phyloP scores from a whole-genome alignment of 805 yeast species.

The Candida broadrunensis region DNA sequence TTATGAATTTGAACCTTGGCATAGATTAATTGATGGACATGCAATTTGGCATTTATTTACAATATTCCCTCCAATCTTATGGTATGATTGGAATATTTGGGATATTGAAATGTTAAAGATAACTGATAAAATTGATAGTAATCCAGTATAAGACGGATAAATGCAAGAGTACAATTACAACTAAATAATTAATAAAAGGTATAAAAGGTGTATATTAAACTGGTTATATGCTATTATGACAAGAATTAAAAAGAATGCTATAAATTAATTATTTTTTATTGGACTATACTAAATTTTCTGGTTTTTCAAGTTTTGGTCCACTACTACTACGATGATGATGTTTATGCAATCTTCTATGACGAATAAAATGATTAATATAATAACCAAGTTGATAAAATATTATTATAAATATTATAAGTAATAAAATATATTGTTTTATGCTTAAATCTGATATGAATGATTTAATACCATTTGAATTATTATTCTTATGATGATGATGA shows the following conservation, averaged over 20 bases:
- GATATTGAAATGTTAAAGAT: constrained; percentile 33
- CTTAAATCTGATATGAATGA: background rate
- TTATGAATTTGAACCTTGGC: constrained; percentile 32
- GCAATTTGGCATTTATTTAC: constrained; percentile 92
- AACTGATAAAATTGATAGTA: constrained; percentile 1
- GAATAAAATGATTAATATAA: background rate
- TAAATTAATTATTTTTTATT: too few relatives aligned
- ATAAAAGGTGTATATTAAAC: too few relatives aligned
- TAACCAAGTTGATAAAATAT: background rate
- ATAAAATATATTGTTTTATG: background rate
- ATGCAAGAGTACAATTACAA: too few relatives aligned
- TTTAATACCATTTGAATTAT: too few relatives aligned
- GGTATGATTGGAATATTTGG: constrained; percentile 64
- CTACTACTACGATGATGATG: background rate
- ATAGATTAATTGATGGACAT: constrained; percentile 67
- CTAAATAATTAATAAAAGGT: too few relatives aligned
- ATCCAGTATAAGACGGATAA: too few relatives aligned
- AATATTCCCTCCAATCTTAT: constrained; percentile 69
- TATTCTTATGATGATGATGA: too few relatives aligned
- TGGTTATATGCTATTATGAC: too few relatives aligned
- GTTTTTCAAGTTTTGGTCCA: background rate
- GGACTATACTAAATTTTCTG: background rate
- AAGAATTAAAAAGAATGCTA: too few relatives aligned
- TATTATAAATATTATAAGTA: background rate
- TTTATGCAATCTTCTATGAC: background rate